Evolutionary conservation across 192 early-diverging fungal genomes (phyloP).

Genomic region (Radiomyces spectabilis): DNA sequence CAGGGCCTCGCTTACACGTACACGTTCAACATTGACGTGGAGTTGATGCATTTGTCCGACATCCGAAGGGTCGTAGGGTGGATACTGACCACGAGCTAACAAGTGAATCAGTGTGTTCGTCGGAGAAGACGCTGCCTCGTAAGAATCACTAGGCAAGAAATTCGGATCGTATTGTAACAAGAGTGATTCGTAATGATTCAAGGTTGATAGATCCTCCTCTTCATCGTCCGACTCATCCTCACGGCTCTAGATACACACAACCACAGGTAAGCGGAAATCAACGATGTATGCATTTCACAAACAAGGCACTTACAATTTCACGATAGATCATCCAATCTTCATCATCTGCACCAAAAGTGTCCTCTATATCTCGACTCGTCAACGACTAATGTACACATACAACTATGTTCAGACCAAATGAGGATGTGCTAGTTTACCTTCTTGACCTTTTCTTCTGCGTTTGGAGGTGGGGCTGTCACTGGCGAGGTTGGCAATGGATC

Average conservation of each 20-base stretch:
- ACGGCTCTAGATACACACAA: slow-evolving; percentile 46
- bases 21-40: slow-evolving; percentile 87
- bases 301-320: slow-evolving; percentile 69
- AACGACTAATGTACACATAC: too few relatives aligned
- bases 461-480: slow-evolving; percentile 45
- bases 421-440: slow-evolving; percentile 39
- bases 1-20: slow-evolving; percentile 81
- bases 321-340: slow-evolving; percentile 91
- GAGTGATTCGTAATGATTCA: slow-evolving; percentile 65
- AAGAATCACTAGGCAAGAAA: slow-evolving; percentile 67
- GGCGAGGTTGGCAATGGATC: slow-evolving; percentile 79
- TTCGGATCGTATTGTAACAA: slow-evolving; percentile 67
- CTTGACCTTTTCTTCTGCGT: slow-evolving; percentile 49
- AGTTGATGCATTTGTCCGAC: slow-evolving; percentile 69
- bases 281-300: too few relatives aligned
- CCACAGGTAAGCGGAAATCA: too few relatives aligned
- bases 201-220: slow-evolving; percentile 59
- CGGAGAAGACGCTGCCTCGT: slow-evolving; percentile 53
- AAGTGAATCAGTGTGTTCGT: slow-evolving; percentile 68
- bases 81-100: slow-evolving; percentile 54
- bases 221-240: slow-evolving; percentile 82
- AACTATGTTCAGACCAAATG: too few relatives aligned
- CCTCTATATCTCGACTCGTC: too few relatives aligned
- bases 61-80: slow-evolving; percentile 54
- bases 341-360: slow-evolving; percentile 91